Conservation (phyloP, 1,139 yeast genomes). For the Yamadazyma dushanensis region DNA sequence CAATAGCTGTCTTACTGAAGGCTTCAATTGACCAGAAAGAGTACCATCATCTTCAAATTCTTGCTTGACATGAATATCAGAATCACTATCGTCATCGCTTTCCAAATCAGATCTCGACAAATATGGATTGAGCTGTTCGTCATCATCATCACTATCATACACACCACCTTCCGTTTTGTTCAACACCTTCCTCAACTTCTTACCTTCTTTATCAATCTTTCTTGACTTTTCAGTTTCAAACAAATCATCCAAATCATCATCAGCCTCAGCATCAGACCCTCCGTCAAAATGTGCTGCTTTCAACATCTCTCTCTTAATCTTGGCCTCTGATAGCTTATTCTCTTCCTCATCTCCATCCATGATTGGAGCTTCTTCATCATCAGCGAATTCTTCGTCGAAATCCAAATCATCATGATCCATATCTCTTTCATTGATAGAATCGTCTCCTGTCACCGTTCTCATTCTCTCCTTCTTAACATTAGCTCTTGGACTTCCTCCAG, state of each 20-base stretch:
- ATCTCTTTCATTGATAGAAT: constrained; percentile 52
- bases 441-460: constrained; percentile 61
- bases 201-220: constrained; percentile 90
- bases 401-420: constrained; percentile 92
- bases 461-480: constrained; percentile 25
- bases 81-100: constrained; percentile 49
- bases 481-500: constrained; percentile 22
- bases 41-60: constrained; percentile 39
- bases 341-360: constrained; percentile 97
- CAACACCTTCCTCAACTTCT: constrained; percentile 77
- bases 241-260: constrained; percentile 59
- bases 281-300: constrained; percentile 77
- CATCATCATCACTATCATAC: constrained; percentile 78
- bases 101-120: constrained; percentile 72
- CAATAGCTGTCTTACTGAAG: constrained; percentile 32
- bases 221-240: constrained; percentile 63
- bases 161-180: constrained; percentile 87
- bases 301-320: constrained; percentile 88
- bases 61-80: constrained; percentile 35
- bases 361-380: constrained; percentile 97
- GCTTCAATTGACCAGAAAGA: constrained; percentile 13
- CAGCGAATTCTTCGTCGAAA: constrained; percentile 96
- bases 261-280: constrained; percentile 54
- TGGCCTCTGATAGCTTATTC: constrained; percentile 82
- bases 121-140: constrained; percentile 74